Base-by-base conservation (phyloP, 169 alveolate genomes). In the Cryptosporidium meleagridis region DNA sequence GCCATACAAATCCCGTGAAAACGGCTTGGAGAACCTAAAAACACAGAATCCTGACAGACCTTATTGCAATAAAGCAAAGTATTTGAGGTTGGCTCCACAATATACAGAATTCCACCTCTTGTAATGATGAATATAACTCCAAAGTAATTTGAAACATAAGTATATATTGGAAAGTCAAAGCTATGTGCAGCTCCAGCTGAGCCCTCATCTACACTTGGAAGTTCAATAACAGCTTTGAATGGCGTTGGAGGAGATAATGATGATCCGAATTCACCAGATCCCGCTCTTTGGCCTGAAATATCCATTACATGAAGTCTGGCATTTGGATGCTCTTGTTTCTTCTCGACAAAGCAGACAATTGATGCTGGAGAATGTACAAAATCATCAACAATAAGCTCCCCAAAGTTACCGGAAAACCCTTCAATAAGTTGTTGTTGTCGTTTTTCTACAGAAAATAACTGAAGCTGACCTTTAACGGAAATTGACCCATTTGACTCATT, bases 381-480 rank as follows among this genome's bases (percentile, higher is more conserved):
- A 85, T 95, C 98, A 69, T 94, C 93, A 37, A 96, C 92, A 55
- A 94, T 95, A 65, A 96, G 92, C 86, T 95, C 95, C 44, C 98
- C 97, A 93, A 98, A 97, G 75, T 97, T 94, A 26, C 99, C 98
- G 26, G 98, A 95, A 91, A 96, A 97, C 7, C 99, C 99, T 91
- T 97, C 99, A 44, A 98, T 93, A 41, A 95, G 93, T 93, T 98
- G 98, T 91, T 97, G 97, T 86, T 96, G 98, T 1, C 96, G 91
- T 85, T 95, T 96, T 85, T 96, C 99, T 35, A 96, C 96, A 69
- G 96, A 94, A 93, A 93, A 97, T 69, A 98, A 94, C 93, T 97
- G 98, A 92, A 98, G 96, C 70, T 95, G 93, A n/a, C 99, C 99
- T 68, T 94, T 94, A 53, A 97, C 97, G 31, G 97, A 94, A 62